phyloP scores from a whole-genome alignment of 352 stramenopile species.

The Phytopythium litorale region DNA sequence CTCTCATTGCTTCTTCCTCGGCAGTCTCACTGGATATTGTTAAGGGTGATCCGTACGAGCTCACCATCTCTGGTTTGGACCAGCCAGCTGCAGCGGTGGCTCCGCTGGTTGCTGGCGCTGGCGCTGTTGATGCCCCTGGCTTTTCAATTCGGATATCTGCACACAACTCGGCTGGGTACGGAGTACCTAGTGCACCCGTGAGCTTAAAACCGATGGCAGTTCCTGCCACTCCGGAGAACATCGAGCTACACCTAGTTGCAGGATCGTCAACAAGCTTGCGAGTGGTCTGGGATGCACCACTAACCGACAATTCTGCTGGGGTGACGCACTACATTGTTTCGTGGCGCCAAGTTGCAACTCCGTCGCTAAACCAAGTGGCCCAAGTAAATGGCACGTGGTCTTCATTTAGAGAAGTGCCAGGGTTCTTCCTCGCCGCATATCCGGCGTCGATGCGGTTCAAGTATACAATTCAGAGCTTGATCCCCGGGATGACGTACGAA shows the following conservation, averaged over 20 bases:
- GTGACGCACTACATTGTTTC: conserved; percentile 88
- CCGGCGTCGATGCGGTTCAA: conserved; percentile 61
- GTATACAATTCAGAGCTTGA: conserved; percentile 51
- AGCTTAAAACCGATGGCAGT: conserved; percentile 88
- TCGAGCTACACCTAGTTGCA: conserved; percentile 78
- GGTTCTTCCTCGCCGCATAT: conserved; percentile 43
- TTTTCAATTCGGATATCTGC: conserved; percentile 67
- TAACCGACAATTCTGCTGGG: conserved; percentile 72
- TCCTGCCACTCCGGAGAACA: conserved; percentile 64
- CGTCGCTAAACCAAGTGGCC: neutral
- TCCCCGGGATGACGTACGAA: conserved; percentile 40
- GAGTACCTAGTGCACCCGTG: conserved; percentile 42
- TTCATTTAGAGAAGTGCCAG: conserved; percentile 32
- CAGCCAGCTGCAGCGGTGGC: conserved; percentile 28
- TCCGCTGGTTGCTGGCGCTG: conserved; percentile 31
- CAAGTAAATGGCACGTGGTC: conserved; percentile 4
- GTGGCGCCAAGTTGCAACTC: conserved; percentile 42
- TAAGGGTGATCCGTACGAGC: conserved; percentile 45
- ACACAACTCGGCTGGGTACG: conserved; percentile 59
- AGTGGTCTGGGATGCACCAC: conserved; percentile 86
- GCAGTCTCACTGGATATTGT: conserved; percentile 47
- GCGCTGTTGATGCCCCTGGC: conserved; percentile 29
- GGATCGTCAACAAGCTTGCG: conserved; percentile 59
- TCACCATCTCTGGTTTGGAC: conserved; percentile 41
- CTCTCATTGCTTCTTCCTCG: conserved; percentile 26